A percentile compares a stretch with the other conserved stretches of the same genome.
Conservation (phyloP, 805 yeast species). For the Helenozyma baotianmanensis region DNA sequence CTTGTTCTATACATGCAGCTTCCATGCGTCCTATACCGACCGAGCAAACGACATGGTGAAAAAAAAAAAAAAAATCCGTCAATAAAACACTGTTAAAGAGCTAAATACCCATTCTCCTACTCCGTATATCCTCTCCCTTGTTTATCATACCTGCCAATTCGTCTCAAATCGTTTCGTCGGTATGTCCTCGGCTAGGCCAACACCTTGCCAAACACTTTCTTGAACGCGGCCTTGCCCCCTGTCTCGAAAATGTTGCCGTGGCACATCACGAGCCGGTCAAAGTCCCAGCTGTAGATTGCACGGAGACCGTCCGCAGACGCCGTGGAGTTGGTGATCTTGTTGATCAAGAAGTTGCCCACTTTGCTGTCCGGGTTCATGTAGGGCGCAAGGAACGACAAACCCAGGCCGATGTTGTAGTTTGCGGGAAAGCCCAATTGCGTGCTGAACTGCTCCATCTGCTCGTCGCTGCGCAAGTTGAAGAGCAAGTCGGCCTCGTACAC, state of each 20-base stretch:
- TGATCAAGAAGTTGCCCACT: conserved; percentile 29
- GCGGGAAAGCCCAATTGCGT: conserved; percentile 43
- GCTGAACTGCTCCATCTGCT: conserved; percentile 38
- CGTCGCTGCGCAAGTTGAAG: conserved; percentile 48
- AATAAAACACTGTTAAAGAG: too few relatives aligned
- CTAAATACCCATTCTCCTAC: too few relatives aligned
- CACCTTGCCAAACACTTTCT: conserved; percentile 11
- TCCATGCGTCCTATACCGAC: too few relatives aligned
- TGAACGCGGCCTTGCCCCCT: conserved; percentile 13
- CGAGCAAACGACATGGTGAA: too few relatives aligned
- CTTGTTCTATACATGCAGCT: too few relatives aligned
- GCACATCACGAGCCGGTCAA: conserved; percentile 21
- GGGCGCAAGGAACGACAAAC: conserved; percentile 38
- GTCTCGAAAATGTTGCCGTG: conserved; percentile 17
- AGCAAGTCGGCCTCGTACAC: conserved; percentile 58
- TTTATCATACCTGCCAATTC: too few relatives aligned
- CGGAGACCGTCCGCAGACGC: conserved; percentile 15
- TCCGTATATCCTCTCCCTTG: too few relatives aligned
- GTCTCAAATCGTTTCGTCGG: too few relatives aligned
- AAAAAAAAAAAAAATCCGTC: too few relatives aligned
- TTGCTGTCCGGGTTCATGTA: conserved; percentile 37
- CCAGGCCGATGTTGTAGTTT: conserved; percentile 39
- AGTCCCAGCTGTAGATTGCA: conserved; percentile 22
- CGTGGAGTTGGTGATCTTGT: conserved; percentile 13
- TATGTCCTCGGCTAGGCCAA: neutral